Conservation (phyloP, 2,329 filamentous ascomycete genomes). For the Annulohypoxylon truncatum region DNA sequence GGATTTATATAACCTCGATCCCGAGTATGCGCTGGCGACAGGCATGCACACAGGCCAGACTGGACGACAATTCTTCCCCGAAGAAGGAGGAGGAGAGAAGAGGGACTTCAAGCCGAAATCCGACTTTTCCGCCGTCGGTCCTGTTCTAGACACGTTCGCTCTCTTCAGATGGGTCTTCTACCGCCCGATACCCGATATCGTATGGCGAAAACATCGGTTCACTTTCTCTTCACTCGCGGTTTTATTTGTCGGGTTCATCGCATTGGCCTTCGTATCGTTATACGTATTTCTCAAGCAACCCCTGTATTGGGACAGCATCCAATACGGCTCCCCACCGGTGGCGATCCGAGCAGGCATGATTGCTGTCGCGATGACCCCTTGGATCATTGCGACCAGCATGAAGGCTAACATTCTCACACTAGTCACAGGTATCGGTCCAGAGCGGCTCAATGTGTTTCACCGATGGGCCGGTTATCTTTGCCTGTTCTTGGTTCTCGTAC, state of each 20-base stretch:
- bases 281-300: constrained; percentile 91
- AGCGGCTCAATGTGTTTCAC: constrained; percentile 91
- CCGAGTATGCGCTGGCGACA: constrained; percentile 58
- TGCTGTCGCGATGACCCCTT: constrained; percentile 88
- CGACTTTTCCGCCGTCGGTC: constrained; percentile 78
- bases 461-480: constrained; percentile 92
- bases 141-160: constrained; percentile 83
- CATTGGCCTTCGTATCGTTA: constrained; percentile 77
- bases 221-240: constrained; percentile 85
- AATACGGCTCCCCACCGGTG: constrained; percentile 86
- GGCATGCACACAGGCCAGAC: constrained; percentile 62
- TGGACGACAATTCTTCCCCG: constrained; percentile 80
- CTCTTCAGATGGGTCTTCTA: constrained; percentile 91
- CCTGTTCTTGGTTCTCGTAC: constrained; percentile 82
- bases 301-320: constrained; percentile 88
- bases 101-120: constrained; percentile 72
- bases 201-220: constrained; percentile 74
- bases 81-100: constrained; percentile 67
- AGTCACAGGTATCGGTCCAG: constrained; percentile 90
- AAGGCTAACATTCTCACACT: constrained; percentile 89
- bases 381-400: constrained; percentile 90
- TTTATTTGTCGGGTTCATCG: constrained; percentile 73
- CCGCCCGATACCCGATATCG: constrained; percentile 81
- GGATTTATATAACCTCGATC: constrained; percentile 63
- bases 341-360: constrained; percentile 92